These are phyloP conservation scores for Cutaneotrichosporon sp. DNA, from an alignment of 1,284 basidiomycete species.

Conservation along the genomic window DNA sequence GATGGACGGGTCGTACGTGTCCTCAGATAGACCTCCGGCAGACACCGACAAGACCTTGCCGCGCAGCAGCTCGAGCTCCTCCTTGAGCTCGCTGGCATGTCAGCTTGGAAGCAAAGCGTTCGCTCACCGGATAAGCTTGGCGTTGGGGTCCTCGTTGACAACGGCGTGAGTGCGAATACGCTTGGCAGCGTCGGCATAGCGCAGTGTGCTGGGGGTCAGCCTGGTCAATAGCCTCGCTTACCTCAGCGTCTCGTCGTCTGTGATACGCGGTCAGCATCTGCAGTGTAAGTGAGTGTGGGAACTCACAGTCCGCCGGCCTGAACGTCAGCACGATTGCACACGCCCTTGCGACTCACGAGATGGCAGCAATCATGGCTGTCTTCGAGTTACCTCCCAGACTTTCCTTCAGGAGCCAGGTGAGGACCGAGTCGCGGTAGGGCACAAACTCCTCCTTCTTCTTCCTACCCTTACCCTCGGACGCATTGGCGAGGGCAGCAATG, in stretches of 20 bases:
- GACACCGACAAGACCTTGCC: constrained; percentile 42
- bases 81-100: constrained; percentile 90
- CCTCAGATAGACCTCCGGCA: constrained; percentile 59
- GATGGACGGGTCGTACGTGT: constrained; percentile 79
- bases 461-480: constrained; percentile 58
- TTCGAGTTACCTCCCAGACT: constrained; percentile 93
- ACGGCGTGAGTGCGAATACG: constrained; percentile 99
- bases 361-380: constrained; percentile 87
- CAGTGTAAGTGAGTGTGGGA: not conserved
- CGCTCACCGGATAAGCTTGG: constrained; percentile 71
- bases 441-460: constrained; percentile 86
- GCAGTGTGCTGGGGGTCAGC: constrained; percentile 47
- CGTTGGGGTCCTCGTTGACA: constrained; percentile 98
- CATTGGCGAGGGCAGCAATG: constrained; percentile 83
- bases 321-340: constrained; percentile 7
- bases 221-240: constrained; percentile 10
- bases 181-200: constrained; percentile 97
- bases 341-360: constrained; percentile 58
- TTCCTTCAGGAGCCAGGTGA: constrained; percentile 98
- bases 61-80: constrained; percentile 73
- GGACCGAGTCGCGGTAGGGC: constrained; percentile 89
- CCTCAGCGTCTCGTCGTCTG: constrained; percentile 89
- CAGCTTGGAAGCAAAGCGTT: constrained; percentile 54
- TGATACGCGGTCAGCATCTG: constrained; percentile 9
- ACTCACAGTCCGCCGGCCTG: constrained; percentile 69